Percentiles rank a stretch among this genome's conserved stretches.
Evolutionary conservation across 2,329 filamentous ascomycete genomes (phyloP).

Genomic region (Aspergillus sp.): DNA sequence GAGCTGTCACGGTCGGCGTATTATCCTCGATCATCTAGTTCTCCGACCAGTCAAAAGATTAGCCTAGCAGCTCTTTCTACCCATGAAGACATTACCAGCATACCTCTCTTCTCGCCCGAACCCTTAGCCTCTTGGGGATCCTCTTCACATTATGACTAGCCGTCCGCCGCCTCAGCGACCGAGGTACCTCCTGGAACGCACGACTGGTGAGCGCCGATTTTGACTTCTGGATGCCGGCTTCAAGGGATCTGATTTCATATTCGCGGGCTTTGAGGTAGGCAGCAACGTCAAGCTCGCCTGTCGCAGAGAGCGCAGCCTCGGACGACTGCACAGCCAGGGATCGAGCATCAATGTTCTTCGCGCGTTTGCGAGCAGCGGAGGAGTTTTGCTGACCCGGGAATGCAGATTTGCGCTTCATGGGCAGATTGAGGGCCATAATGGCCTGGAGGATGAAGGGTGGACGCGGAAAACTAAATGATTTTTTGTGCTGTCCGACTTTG

Average conservation of each 20-base stretch:
- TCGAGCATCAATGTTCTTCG: constrained; percentile 49
- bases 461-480: not conserved
- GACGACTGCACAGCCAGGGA: constrained; percentile 50
- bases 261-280: constrained; percentile 84
- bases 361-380: constrained; percentile 45
- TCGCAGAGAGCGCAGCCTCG: constrained; percentile 56
- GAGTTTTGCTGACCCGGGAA: constrained; percentile 28
- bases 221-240: constrained; percentile 77
- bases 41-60: not conserved
- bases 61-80: not conserved
- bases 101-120: constrained; percentile 68
- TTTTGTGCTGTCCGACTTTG: not conserved
- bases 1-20: constrained; percentile 74
- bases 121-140: constrained; percentile 76
- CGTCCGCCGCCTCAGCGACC: constrained; percentile 80
- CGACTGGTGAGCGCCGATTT: constrained; percentile 68
- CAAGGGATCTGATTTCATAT: constrained; percentile 85
- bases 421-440: constrained; percentile 38
- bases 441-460: constrained; percentile 1
- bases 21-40: constrained; percentile 85
- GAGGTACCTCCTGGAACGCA: constrained; percentile 89
- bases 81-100: constrained; percentile 12
- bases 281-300: constrained; percentile 82
- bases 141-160: constrained; percentile 94
- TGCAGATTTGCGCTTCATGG: constrained; percentile 40